Evolutionary conservation across 495 filamentous ascomycete genomes (phyloP).

Genomic region (Neurospora sp.): DNA sequence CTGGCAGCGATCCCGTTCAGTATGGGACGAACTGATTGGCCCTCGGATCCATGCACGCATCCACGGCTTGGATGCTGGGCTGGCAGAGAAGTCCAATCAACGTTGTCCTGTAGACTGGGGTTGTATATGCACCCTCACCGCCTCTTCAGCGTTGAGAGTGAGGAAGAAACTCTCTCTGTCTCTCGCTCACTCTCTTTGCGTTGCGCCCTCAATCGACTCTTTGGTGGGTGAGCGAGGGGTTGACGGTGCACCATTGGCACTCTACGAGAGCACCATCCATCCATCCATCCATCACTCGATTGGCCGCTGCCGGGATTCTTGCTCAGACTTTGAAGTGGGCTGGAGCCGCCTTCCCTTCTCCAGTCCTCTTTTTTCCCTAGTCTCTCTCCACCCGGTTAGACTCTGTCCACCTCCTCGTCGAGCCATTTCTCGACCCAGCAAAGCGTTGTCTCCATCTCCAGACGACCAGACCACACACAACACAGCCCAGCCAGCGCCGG

Average conservation of each 20-base stretch:
- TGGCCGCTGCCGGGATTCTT: background rate
- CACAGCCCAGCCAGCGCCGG: background rate
- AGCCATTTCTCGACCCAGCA: background rate
- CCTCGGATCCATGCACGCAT: constrained; percentile 13
- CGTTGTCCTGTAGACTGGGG: constrained; percentile 14
- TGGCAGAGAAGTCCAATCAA: constrained; percentile 19
- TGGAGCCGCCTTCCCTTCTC: background rate
- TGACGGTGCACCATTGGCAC: background rate
- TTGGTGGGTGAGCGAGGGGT: background rate
- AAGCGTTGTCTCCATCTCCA: background rate
- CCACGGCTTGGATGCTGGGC: constrained; percentile 13
- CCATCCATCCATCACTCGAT: background rate
- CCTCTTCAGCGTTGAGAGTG: constrained; percentile 21
- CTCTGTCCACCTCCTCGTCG: background rate
- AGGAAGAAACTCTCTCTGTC: constrained; percentile 1
- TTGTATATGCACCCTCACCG: constrained; percentile 27
- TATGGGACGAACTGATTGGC: constrained; percentile 15
- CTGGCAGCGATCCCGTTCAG: background rate
- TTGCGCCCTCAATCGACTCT: background rate
- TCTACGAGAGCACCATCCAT: background rate
- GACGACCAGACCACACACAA: background rate
- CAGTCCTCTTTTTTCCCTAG: background rate
- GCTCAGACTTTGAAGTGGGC: background rate
- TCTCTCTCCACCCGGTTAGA: background rate
- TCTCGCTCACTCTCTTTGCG: background rate